Evolutionary conservation across 352 stramenopile species (phyloP), one percentile per base, ranked within the genome.

Genomic region (Pythium vanterpoolii): DNA sequence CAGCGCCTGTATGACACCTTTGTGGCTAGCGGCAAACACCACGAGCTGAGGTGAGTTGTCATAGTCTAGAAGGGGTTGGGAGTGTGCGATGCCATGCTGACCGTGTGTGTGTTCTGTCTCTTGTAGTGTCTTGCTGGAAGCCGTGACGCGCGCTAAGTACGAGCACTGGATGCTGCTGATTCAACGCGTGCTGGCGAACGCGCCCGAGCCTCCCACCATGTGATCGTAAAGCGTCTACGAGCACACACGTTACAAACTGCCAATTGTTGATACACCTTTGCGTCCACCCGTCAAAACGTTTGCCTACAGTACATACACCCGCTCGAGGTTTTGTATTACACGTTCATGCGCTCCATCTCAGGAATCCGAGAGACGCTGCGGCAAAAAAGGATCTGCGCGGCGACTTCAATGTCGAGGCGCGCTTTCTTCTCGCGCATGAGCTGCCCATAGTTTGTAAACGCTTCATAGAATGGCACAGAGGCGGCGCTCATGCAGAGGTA

Each of bases 271-370:
- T 42, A 42, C 1, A 42, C n/a, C n/a, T n/a, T n/a, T n/a, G n/a
- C n/a, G n/a, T n/a, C n/a, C n/a, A n/a, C n/a, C n/a, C n/a, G n/a
- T n/a, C n/a, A n/a, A n/a, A n/a, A n/a, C n/a, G n/a, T n/a, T n/a
- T n/a, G n/a, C n/a, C 34, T 42, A n/a, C n/a, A n/a, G n/a, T n/a
- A 42, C 13, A 42, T 18, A 42, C 19, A 42, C 34, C 31, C 34
- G 5, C n/a, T 39, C 33, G 33, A 8, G 33, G 8, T 39, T 24
- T 21, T 51, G 26, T 56, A 56, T 56, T 71, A 87, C 21, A 79
- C 80, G 51, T 87, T 87, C 59, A 93, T 89, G 34, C 83, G 83
- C 36, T 93, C 80, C 80, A 93, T 93, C 64, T 93, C 84, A 13
- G 81, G 79, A 36, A 93, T 90, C 8, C 80, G 64, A 34, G 76